These are phyloP conservation scores for Sporothrix schenckii DNA, from an alignment of 2,329 filamentous ascomycete genomes.

Conservation along the genomic window DNA sequence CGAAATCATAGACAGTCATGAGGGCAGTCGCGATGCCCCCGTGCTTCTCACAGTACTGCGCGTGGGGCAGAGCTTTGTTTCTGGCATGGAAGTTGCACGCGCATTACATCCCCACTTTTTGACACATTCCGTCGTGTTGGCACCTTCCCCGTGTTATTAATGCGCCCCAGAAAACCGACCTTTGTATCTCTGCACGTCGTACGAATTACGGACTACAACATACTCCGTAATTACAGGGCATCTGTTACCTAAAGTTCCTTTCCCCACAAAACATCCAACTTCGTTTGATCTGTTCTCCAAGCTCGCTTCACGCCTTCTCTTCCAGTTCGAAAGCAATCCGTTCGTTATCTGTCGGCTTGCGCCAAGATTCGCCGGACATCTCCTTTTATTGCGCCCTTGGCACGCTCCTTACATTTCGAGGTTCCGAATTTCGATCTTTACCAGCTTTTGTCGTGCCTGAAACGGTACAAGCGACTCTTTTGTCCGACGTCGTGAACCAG, in stretches of 20 bases:
- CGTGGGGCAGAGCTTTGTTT: neutral
- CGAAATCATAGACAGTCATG: constrained; percentile 13
- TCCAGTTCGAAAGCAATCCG: neutral
- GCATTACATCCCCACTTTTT: constrained; percentile 20
- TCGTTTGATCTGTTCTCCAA: constrained; percentile 20
- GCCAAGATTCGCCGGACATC: neutral
- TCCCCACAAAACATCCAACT: constrained; percentile 20
- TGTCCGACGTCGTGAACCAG: neutral
- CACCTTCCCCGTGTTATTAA: constrained; percentile 23
- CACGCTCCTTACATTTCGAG: neutral
- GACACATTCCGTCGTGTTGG: constrained; percentile 1
- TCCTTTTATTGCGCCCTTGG: neutral
- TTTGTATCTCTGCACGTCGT: neutral
- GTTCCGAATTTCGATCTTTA: neutral
- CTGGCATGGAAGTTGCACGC: constrained; percentile 8
- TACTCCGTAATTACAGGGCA: neutral
- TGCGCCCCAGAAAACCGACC: neutral
- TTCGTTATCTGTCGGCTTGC: neutral
- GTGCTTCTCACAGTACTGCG: neutral
- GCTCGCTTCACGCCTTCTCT: constrained; percentile 1
- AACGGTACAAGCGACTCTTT: neutral
- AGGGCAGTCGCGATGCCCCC: constrained; percentile 11
- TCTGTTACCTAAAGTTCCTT: neutral
- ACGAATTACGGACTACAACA: no score
- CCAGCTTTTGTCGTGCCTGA: neutral